Evolutionary conservation across 192 early-diverging fungal genomes (phyloP).

Genomic region (Gryganskiella cystojenkinii): DNA sequence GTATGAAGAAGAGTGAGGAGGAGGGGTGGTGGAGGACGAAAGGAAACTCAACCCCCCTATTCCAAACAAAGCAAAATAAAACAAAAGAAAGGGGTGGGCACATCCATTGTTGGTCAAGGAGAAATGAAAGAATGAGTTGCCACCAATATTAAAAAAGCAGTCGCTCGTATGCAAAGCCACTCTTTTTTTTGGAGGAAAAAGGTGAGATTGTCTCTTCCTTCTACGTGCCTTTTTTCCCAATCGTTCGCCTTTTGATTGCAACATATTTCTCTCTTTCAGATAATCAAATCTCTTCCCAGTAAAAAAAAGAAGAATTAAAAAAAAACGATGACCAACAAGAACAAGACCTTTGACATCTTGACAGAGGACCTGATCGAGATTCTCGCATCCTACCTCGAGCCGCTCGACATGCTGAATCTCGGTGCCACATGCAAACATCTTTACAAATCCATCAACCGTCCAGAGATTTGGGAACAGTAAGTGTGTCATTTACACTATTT

Average conservation of each 20-base stretch:
- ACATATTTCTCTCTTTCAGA: too few species aligned
- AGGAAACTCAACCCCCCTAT: not conserved
- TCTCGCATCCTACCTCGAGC: constrained; percentile 50
- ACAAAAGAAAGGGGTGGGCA: not conserved
- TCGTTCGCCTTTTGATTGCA: too few species aligned
- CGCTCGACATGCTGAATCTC: constrained; percentile 45
- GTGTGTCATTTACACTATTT: not conserved
- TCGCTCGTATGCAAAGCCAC: constrained; percentile 9
- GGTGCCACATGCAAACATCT: constrained; percentile 40
- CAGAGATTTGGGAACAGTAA: constrained; percentile 50
- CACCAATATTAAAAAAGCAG: too few species aligned
- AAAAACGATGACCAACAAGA: constrained; percentile 11
- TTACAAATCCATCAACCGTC: constrained; percentile 22
- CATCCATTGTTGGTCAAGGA: not conserved
- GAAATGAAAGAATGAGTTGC: not conserved
- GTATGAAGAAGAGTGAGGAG: not conserved
- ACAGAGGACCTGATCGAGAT: constrained; percentile 42
- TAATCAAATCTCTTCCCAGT: too few species aligned
- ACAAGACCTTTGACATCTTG: constrained; percentile 46
- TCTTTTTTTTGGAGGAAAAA: constrained; percentile 9
- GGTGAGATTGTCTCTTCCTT: not conserved
- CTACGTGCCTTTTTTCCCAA: not conserved
- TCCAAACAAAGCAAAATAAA: not conserved
- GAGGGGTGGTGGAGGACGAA: not conserved
- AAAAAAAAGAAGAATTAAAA: too few species aligned